These are phyloP conservation scores for Botrytis tulipae DNA, from an alignment of 2,329 filamentous ascomycete genomes.

Conservation along the genomic window DNA sequence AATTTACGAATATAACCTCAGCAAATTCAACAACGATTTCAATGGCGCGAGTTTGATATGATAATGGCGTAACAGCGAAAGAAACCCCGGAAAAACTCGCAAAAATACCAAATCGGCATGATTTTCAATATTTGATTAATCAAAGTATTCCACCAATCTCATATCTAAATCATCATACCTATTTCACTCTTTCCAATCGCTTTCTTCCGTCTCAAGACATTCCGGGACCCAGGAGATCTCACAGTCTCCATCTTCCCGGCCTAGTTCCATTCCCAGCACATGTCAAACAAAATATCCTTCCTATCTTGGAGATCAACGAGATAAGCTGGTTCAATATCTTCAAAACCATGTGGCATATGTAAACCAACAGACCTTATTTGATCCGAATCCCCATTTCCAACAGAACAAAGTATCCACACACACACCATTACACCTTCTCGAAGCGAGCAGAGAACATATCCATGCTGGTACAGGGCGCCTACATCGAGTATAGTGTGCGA, in stretches of 20 bases:
- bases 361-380: slow-evolving; percentile 1
- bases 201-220: neutral
- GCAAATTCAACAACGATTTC: slow-evolving; percentile 5
- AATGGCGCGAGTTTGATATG: neutral
- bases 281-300: slow-evolving; percentile 12
- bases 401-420: neutral
- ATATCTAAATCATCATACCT: neutral
- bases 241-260: neutral
- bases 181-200: neutral
- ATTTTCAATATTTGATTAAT: neutral
- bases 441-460: neutral
- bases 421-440: neutral
- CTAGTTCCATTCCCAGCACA: neutral
- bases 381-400: slow-evolving; percentile 5
- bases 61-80: neutral
- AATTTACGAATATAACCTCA: slow-evolving; percentile 1
- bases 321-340: slow-evolving; percentile 4
- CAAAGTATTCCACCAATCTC: neutral
- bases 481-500: neutral
- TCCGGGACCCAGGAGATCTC: neutral
- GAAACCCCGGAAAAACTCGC: neutral
- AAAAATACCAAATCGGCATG: neutral
- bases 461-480: slow-evolving; percentile 13
- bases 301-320: slow-evolving; percentile 19
- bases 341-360: slow-evolving; percentile 11